Evolutionary conservation across 331 rosid species (phyloP), one percentile per base, ranked within the genome.

Genomic region (Malus hybrid): DNA sequence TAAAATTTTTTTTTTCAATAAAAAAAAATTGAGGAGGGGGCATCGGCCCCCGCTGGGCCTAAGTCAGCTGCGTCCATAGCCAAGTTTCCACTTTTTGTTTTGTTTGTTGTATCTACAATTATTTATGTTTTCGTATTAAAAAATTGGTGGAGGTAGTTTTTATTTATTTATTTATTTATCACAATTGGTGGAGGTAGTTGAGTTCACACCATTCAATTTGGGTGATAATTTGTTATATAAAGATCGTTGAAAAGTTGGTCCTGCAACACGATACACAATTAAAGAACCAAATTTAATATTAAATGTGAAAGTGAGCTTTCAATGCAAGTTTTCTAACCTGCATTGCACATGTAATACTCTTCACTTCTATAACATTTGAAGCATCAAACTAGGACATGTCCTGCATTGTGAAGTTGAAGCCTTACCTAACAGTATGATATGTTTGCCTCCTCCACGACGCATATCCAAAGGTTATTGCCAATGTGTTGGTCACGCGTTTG

Each of bases 121-220:
- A 54, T 18, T 56, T 19, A 29, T 59, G 20, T 57, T 67, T 46
- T 31, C 34, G 7, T 0, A 55, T 72, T 66, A 10, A 55, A 72
- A 27, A 24, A 64, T 46, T 15, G 71, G 60, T 63, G 39, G 76
- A 55, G 76, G 57, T 52, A 11, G 63, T 2, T 28, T 28, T 36
- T 8, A 36, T 36, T 36, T 34, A 1, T 34, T 34, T 6, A 6
- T 34, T 34, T 34, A 0, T 36, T 36, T 36, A 8, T 36, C 44
- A 36, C 44, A 28, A 28, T 28, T 28, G 29, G 29, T 28, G 29
- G 44, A 39, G 44, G 44, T 39, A 2, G 44, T 39, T 9, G 44
- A 2, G 48, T 78, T 78, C 61, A 46, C 73, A 18, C 24, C 19
- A 55, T 34, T 46, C 46, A 73, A 73, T 74, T 67, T 73, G 63